phyloP scores from a whole-genome alignment of 805 yeast genomes.

The Saccharomycopsis oosterbeekiorum region DNA sequence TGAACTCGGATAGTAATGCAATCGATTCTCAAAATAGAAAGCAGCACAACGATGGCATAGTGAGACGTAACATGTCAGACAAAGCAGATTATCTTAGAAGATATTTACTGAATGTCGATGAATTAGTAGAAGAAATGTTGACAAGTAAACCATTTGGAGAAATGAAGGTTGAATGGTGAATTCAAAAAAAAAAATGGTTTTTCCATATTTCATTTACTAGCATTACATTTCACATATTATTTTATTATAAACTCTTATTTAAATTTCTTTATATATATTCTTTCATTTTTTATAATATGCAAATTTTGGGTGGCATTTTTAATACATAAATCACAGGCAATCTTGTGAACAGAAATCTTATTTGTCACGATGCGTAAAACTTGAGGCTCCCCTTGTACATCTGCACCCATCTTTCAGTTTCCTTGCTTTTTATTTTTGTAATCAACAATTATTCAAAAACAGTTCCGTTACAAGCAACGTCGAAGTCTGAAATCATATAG shows the following conservation, averaged over 20 bases:
- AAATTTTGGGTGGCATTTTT: not conserved
- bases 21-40: constrained; percentile 14
- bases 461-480: no score
- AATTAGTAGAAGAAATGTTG: constrained; percentile 36
- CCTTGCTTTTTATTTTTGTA: no score
- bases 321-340: not conserved
- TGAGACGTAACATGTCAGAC: constrained; percentile 33
- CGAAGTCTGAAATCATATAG: no score
- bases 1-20: constrained; percentile 16
- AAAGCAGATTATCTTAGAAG: constrained; percentile 34
- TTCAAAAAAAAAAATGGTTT: not conserved
- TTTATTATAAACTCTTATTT: not conserved
- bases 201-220: not conserved
- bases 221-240: not conserved
- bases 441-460: no score
- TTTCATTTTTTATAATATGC: not conserved
- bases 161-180: constrained; percentile 38
- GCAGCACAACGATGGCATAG: constrained; percentile 21
- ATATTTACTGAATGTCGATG: constrained; percentile 36
- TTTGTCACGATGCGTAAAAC: no score
- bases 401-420: no score
- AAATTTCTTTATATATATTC: not conserved
- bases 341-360: not conserved
- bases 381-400: no score
- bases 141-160: constrained; percentile 41